Conservation (phyloP, 2,329 filamentous ascomycete genomes). For the Diplodia corticola region DNA sequence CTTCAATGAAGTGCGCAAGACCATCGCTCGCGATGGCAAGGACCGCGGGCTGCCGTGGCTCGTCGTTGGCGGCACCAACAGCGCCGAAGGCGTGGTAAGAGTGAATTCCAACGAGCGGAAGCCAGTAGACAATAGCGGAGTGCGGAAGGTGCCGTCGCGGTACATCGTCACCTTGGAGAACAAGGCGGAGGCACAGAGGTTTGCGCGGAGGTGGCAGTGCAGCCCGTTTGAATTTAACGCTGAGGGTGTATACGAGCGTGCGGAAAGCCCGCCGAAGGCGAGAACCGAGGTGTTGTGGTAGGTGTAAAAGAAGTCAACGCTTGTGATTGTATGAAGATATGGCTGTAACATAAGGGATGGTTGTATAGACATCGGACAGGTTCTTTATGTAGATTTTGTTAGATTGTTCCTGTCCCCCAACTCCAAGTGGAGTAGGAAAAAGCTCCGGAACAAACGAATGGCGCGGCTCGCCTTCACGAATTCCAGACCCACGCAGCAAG, state of each 20-base stretch:
- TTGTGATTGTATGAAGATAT: neutral
- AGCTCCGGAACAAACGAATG: too few species aligned
- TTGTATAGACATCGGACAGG: neutral
- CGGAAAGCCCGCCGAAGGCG: conserved; percentile 1
- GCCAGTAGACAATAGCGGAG: conserved; percentile 28
- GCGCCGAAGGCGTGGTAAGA: conserved; percentile 29
- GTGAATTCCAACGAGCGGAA: neutral
- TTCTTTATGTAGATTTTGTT: neutral
- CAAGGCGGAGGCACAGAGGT: conserved; percentile 55
- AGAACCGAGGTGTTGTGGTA: conserved; percentile 18
- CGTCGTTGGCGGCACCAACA: conserved; percentile 30
- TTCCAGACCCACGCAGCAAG: neutral
- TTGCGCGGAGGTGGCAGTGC: conserved; percentile 55
- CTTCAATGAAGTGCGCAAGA: conserved; percentile 32
- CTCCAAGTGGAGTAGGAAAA: too few species aligned
- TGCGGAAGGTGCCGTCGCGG: conserved; percentile 43
- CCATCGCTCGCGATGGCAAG: conserved; percentile 35
- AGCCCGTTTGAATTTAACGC: conserved; percentile 26
- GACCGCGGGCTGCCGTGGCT: conserved; percentile 37
- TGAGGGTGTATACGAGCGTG: neutral
- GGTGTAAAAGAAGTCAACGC: neutral
- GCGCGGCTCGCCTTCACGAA: neutral
- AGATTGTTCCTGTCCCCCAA: too few species aligned
- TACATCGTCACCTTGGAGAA: conserved; percentile 60
- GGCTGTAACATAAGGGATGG: neutral